Evolutionary conservation across 768 basidiomycete species (phyloP), one percentile per base, ranked within the genome.

Genomic region (Suillus fuscotomentosus): DNA sequence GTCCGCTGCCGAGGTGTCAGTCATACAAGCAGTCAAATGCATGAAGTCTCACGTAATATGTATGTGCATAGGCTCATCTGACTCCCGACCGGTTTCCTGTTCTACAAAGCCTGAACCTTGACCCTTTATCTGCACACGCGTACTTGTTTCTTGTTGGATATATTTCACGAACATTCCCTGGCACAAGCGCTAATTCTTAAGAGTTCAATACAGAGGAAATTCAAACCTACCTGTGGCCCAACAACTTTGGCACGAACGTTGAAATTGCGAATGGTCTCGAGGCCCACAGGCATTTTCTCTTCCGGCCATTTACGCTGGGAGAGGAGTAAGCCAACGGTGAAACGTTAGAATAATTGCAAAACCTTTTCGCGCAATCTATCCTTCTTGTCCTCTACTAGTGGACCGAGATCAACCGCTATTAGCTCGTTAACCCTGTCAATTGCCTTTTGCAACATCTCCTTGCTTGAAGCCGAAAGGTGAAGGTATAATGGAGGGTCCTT

Each of bases 231-330:
- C 67, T 87, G 88, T 14, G 97, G 97, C 15, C 97, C 97, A 36
- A 99, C 97, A 22, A 98, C 95, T 77, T 99, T 99, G 27, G 97
- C 97, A 63, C 97, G 84, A 59, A 99, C 90, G 76, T 99, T 98
- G 79, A 99, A 99, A 77, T 98, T 98, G 60, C 97, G 85, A 70
- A 99, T 87, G 61, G 88, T 89, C 17, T 99, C 96, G 61, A 99
- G 75, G 4, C 88, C 90, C 47, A 99, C 93, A 0, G 88, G 89
- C 10, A 98, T 78, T 77, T 97, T 98, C 77, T 96, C 95, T 75
- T 99, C 97, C 2, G 96, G 95, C 97, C 97, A 99, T 86, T 97
- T 97, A 62, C 94, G 84, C 92, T 95, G 70, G 11, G 43, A 31
- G 38, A 69, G 20, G 48, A 15, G 48, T 72, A 64, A 72, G 70